A percentile compares a stretch with the other conserved stretches of the same genome.
phyloP scores from a whole-genome alignment of 306 rosid genomes.

The Purshia tridentata region DNA sequence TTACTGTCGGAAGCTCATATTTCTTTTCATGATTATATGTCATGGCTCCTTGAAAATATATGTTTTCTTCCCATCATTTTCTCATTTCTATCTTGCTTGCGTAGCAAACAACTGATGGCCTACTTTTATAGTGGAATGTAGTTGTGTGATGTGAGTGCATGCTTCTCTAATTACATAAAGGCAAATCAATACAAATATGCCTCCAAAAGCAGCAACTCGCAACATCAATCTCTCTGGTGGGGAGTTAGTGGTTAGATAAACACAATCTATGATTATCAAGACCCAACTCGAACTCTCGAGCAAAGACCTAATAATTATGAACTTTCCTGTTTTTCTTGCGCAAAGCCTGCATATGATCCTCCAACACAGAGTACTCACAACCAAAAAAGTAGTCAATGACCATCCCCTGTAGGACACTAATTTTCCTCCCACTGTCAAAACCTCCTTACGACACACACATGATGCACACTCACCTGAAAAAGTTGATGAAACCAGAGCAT shows the following conservation, averaged over 20 bases:
- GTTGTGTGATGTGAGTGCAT: constrained; percentile 20
- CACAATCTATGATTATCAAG: constrained; percentile 52
- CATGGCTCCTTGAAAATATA: neutral
- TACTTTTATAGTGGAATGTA: constrained; percentile 20
- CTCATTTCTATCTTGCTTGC: constrained; percentile 16
- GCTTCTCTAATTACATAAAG: constrained; percentile 26
- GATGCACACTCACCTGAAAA: constrained; percentile 77
- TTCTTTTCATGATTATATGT: constrained; percentile 8
- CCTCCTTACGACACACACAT: constrained; percentile 75
- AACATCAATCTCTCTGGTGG: constrained; percentile 51
- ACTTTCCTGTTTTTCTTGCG: constrained; percentile 35
- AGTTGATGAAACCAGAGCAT: constrained; percentile 57
- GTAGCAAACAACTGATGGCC: neutral
- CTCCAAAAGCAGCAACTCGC: constrained; percentile 59
- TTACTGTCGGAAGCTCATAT: neutral
- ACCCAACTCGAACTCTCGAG: constrained; percentile 59
- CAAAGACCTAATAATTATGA: constrained; percentile 26
- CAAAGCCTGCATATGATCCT: constrained; percentile 57
- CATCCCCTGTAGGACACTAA: constrained; percentile 68
- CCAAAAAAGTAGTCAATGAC: constrained; percentile 71
- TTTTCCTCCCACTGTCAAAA: constrained; percentile 66
- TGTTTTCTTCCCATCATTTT: constrained; percentile 4
- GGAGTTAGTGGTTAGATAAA: constrained; percentile 43
- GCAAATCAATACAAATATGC: constrained; percentile 40
- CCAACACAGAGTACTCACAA: constrained; percentile 58